Evolutionary conservation across 164 flowering plant genomes (phyloP).

Genomic region (Santalum album): DNA sequence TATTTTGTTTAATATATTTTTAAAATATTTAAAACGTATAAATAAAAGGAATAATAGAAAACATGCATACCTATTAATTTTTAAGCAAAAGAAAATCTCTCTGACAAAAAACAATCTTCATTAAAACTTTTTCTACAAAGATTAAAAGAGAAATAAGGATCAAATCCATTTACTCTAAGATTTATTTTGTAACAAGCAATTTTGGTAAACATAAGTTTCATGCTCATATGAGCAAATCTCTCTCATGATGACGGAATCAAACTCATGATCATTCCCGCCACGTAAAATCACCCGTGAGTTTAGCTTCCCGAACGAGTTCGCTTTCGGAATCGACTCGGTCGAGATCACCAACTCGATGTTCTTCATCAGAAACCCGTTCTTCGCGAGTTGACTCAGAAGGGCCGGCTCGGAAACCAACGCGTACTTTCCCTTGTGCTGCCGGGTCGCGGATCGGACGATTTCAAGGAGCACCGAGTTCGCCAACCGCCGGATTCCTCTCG

Average conservation of each 20-base stretch:
- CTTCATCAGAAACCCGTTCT: slow-evolving; percentile 32
- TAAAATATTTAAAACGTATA: no score
- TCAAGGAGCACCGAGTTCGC: slow-evolving; percentile 49
- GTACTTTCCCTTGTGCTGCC: slow-evolving; percentile 51
- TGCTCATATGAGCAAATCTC: slow-evolving; percentile 41
- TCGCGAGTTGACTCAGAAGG: slow-evolving; percentile 54
- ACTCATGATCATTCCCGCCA: slow-evolving; percentile 27
- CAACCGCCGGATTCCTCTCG: slow-evolving; percentile 52
- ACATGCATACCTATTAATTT: no score
- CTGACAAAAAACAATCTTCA: no score
- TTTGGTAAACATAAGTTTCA: slow-evolving; percentile 58
- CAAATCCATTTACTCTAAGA: background rate
- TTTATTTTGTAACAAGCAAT: slow-evolving; percentile 31
- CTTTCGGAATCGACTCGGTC: slow-evolving; percentile 34
- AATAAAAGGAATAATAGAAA: no score
- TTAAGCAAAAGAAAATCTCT: no score
- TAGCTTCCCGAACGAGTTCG: slow-evolving; percentile 24
- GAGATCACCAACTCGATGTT: slow-evolving; percentile 26
- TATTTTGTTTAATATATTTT: no score
- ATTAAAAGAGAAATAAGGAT: background rate
- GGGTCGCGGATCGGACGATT: slow-evolving; percentile 40
- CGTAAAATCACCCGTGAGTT: slow-evolving; percentile 20
- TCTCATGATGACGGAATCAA: slow-evolving; percentile 24
- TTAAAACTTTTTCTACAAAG: no score
- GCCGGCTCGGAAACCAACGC: slow-evolving; percentile 41